Evolutionary conservation across 805 yeast genomes (phyloP).

Genomic region (Kazachstania africana): DNA sequence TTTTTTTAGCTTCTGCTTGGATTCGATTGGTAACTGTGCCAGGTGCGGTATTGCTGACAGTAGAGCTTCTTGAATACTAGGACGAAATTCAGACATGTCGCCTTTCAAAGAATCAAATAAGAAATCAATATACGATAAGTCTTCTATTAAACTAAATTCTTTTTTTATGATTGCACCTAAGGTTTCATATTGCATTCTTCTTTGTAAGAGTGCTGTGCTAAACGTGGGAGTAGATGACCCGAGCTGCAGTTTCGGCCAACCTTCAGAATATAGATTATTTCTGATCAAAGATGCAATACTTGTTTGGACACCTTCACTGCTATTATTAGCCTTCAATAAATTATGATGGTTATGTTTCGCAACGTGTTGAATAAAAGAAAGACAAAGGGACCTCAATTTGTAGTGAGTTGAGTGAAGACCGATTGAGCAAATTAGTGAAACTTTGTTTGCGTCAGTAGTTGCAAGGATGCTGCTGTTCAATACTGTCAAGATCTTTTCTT

Average conservation of each 20-base stretch:
- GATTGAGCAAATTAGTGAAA: constrained; percentile 40
- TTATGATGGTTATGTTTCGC: constrained; percentile 24
- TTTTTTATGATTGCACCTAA: constrained; percentile 53
- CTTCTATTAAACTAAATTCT: constrained; percentile 31
- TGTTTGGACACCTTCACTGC: constrained; percentile 9
- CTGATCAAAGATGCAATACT: constrained; percentile 43
- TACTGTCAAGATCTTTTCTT: constrained; percentile 42
- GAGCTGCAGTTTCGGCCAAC: constrained; percentile 44
- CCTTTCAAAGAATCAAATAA: constrained; percentile 57
- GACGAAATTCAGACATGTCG: constrained; percentile 50
- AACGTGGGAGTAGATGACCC: constrained; percentile 25
- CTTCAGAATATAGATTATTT: constrained; percentile 40
- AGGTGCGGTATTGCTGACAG: constrained; percentile 45
- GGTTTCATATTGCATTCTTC: constrained; percentile 66
- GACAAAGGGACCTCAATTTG: constrained; percentile 43
- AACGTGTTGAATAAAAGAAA: constrained; percentile 57
- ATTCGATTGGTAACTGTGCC: constrained; percentile 26
- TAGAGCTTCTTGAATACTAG: constrained; percentile 62
- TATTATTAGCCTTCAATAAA: constrained; percentile 5
- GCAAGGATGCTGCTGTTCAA: constrained; percentile 44
- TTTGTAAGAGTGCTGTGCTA: constrained; percentile 32
- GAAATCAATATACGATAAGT: constrained; percentile 47
- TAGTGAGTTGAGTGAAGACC: constrained; percentile 47
- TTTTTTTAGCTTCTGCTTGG: constrained; percentile 33
- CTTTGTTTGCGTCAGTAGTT: constrained; percentile 26